A percentile compares a stretch with the other conserved stretches of the same genome.
Evolutionary conservation across 495 filamentous ascomycete species (phyloP).

Genomic region (Aspergillus sclerotioniger): DNA sequence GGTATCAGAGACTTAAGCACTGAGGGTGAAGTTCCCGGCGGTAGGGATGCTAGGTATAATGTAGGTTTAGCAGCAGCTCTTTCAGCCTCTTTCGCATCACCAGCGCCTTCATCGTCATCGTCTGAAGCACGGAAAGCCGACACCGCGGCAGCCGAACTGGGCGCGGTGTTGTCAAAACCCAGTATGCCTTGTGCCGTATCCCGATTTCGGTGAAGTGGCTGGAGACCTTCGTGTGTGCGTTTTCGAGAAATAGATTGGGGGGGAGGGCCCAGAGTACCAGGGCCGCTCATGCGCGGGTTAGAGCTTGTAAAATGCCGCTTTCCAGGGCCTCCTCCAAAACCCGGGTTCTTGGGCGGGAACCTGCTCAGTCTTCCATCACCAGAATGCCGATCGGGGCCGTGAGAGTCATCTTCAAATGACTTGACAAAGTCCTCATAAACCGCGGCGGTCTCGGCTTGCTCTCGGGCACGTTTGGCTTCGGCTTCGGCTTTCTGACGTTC

Average conservation of each 20-base stretch:
- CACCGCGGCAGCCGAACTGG: constrained; percentile 35
- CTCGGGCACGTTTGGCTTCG: constrained; percentile 83
- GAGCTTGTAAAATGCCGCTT: constrained; percentile 57
- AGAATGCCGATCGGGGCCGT: constrained; percentile 23
- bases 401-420: constrained; percentile 75
- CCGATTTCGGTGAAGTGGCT: constrained; percentile 33
- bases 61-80: constrained; percentile 83
- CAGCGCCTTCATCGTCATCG: constrained; percentile 49
- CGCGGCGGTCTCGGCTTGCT: constrained; percentile 85
- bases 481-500: constrained; percentile 91
- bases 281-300: constrained; percentile 62
- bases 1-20: constrained; percentile 74
- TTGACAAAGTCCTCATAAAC: constrained; percentile 90
- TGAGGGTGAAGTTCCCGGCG: constrained; percentile 64
- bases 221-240: constrained; percentile 49
- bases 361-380: constrained; percentile 29
- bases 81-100: constrained; percentile 57
- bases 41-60: constrained; percentile 65
- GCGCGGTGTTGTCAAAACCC: constrained; percentile 54
- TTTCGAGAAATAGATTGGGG: constrained; percentile 53
- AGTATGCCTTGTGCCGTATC: constrained; percentile 46
- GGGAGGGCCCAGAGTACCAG: constrained; percentile 69
- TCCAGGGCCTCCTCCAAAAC: constrained; percentile 42
- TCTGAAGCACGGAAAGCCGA: constrained; percentile 50
- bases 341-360: constrained; percentile 39